Base-by-base conservation (phyloP, 805 yeast species). In the Pichia manshurica region DNA sequence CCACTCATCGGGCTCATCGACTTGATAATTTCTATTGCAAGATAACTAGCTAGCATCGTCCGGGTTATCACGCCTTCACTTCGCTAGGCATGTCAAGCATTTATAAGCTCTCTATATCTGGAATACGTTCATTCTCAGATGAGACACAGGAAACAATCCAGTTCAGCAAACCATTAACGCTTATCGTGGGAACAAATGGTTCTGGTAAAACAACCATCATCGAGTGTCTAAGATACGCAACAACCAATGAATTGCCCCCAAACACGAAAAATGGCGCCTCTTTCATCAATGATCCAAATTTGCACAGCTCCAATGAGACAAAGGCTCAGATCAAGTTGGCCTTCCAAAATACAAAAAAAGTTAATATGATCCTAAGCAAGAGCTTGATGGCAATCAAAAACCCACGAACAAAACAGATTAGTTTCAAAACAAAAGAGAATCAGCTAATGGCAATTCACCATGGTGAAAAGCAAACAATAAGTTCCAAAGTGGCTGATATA, bases 181-280 rank as follows among this genome's bases (percentile, higher is more conserved):
- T 93, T 42, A 91, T 93, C 46, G 96, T 95, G 25, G 99, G 99
- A 0, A 85, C 85, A 44, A 93, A 93, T 66, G 98, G 99, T 29
- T 84, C 96, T 25, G 99, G 99, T 10, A 91, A 93, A 63, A 93
- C 98, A 0, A 90, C 98, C 0, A 82, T 93, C 48, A 95, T 93
- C 52, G 99, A 93, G 65, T 89, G 97, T 62, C 71, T 93, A 51
- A 79, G 89, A 61, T 93, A 89, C 65, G 91, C 95, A 19, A 88
- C 99, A 10, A 91, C 99, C 0, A 98, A 98, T 9, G 93, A 85
- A 59, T 69, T 90, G 49, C 99, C 99, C 1, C 99, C 99, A 0
- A 90, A 91, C 59, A 81, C 90, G 39, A 89, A 87, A 62, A 96
- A 96, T 45, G 98, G 98, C 8, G 98, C 97, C 1, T 56, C 59